phyloP scores from a whole-genome alignment of 805 yeast species.

The Saccharomycopsis sp. region DNA sequence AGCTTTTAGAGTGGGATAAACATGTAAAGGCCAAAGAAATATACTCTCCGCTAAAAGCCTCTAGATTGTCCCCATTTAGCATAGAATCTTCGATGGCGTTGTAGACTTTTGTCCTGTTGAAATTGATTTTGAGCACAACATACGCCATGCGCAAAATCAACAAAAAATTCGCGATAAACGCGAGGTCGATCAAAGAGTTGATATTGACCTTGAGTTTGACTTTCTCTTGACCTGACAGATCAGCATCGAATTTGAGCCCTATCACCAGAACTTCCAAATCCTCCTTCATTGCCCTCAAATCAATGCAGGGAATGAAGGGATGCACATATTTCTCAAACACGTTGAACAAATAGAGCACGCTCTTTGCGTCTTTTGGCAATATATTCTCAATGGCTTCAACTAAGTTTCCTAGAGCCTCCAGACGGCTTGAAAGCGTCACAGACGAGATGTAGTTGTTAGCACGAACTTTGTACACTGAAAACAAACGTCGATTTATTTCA shows the following conservation, averaged over 20 bases:
- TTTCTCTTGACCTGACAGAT: not conserved
- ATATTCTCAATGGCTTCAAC: constrained; percentile 9
- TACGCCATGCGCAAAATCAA: constrained; percentile 13
- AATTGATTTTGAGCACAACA: constrained; percentile 13
- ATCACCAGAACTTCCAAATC: constrained; percentile 10
- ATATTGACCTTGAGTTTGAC: constrained; percentile 2
- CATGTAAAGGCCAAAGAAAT: constrained; percentile 14
- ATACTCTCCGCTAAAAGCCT: constrained; percentile 7
- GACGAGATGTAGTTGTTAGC: not conserved
- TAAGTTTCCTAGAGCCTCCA: not conserved
- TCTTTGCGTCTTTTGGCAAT: constrained; percentile 7
- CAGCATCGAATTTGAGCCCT: constrained; percentile 9
- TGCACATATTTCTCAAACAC: constrained; percentile 14
- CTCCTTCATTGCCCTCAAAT: constrained; percentile 7
- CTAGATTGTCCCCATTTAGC: not conserved
- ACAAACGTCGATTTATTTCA: not conserved
- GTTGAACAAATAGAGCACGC: constrained; percentile 7
- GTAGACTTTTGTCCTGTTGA: constrained; percentile 1
- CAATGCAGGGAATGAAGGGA: constrained; percentile 15
- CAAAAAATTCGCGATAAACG: constrained; percentile 9
- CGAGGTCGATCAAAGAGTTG: constrained; percentile 9
- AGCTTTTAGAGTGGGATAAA: constrained; percentile 12
- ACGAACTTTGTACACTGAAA: not conserved
- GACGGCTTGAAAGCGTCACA: not conserved
- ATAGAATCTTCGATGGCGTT: constrained; percentile 8